Base-by-base conservation (phyloP, 768 basidiomycete species). In the Phaeotremella fagi region DNA sequence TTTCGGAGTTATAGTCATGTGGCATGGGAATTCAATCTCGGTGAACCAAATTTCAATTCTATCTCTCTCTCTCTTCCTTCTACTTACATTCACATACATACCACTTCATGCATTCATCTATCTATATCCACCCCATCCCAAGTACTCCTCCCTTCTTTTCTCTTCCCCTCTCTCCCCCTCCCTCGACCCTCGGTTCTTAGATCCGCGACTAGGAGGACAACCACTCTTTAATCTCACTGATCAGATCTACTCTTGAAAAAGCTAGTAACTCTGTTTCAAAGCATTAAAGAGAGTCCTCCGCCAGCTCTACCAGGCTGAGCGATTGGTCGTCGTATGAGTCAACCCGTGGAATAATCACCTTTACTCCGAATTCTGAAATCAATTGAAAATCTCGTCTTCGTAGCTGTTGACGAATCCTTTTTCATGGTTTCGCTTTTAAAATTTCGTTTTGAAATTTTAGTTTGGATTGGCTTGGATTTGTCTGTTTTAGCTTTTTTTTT, bases 321-420 rank as follows among this genome's bases (percentile, higher is more conserved):
- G 59, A 68, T 68, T 71, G 66, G 69, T 67, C 61, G 54, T 62
- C 50, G 66, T 58, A 65, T 68, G 69, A 71, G 69, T 71, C 69
- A 71, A 61, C 69, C 69, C 69, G 69, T 63, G 69, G 69, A 63
- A 71, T 41, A 70, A 42, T 51, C 7, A 36, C 48, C 4, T 33
- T n/a, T n/a, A n/a, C n/a, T n/a, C n/a, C n/a, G n/a, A n/a, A n/a
- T n/a, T n/a, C n/a, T n/a, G n/a, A n/a, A n/a, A n/a, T n/a, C n/a
- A n/a, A n/a, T n/a, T n/a, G n/a, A n/a, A n/a, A n/a, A n/a, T n/a
- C n/a, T n/a, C n/a, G n/a, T n/a, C n/a, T n/a, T n/a, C n/a, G n/a
- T n/a, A n/a, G n/a, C n/a, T n/a, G n/a, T 27, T 22, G 20, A 16
- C 44, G 28, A 42, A 20, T 35, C 31, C 57, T 52, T 52, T 48